Percentiles rank a stretch among this genome's conserved stretches.
Conservation (phyloP, 331 rosid species). For the Quercus tomentella region DNA sequence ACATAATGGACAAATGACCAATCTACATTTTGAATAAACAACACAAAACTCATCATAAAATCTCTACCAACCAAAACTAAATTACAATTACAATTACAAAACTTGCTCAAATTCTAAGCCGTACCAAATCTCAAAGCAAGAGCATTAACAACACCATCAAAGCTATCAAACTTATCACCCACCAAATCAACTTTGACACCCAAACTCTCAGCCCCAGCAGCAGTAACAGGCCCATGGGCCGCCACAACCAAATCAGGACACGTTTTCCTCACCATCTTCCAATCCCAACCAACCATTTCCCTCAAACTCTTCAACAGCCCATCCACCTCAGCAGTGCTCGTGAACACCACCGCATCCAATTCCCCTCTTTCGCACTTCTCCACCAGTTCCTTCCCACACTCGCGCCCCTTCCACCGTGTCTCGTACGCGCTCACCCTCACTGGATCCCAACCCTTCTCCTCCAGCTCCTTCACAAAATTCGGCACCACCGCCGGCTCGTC, state of each 20-base stretch:
- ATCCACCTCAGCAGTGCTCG: conserved; percentile 85
- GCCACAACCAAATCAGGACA: conserved; percentile 55
- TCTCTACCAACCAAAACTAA: no score
- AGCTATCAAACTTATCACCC: conserved; percentile 62
- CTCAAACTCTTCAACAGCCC: conserved; percentile 65
- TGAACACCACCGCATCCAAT: conserved; percentile 59
- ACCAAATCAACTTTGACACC: conserved; percentile 71
- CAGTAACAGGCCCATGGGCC: conserved; percentile 74
- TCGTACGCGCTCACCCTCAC: conserved; percentile 61
- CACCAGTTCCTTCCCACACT: conserved; percentile 50
- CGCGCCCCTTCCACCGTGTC: conserved; percentile 68
- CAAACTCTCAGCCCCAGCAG: conserved; percentile 56
- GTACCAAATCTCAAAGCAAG: conserved; percentile 31
- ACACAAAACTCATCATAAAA: no score
- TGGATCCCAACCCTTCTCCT: conserved; percentile 40
- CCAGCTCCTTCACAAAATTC: conserved; percentile 45
- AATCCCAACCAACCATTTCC: conserved; percentile 42
- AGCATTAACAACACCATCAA: conserved; percentile 62
- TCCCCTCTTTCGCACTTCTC: conserved; percentile 31
- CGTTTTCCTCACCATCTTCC: conserved; percentile 32
- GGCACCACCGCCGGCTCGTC: conserved; percentile 78
- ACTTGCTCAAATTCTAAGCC: not conserved
- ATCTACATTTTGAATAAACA: no score
- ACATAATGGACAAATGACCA: no score
- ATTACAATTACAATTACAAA: not conserved